Base-by-base conservation (phyloP, 2,329 filamentous ascomycete species). In the Diplodia intermedia region DNA sequence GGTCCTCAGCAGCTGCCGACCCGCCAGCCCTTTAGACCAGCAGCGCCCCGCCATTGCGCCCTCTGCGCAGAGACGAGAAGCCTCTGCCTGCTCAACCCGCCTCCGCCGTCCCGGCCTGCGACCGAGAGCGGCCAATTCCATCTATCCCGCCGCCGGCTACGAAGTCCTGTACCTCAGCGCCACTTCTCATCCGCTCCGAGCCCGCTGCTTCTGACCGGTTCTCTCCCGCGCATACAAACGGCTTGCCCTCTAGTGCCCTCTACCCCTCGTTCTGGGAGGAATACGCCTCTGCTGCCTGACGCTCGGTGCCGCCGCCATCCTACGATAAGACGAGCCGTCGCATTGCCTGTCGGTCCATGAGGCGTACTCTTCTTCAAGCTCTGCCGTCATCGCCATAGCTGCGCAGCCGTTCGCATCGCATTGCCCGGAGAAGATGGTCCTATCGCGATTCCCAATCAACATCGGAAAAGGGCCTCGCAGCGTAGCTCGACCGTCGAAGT, bases 61-160 rank as follows among this genome's bases (percentile, higher is more conserved):
- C 20, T 38, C 36, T 6, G 20, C 43, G 56, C 56, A 38, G 29
- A 15, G 15, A 20, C 57, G 5, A 26, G n/a, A 23, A 49, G 38
- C 40, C 57, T 20, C 26, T 18, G 23, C 31, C 15, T 61, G 14
- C 40, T 61, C n/a, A 38, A 38, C 52, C 52, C 63, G 38, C 52
- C 63, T 26, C 31, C 65, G 40, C 40, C 54, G 31, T 49, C 65
- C 62, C 52, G 33, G 36, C 15, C 49, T 15, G 38, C 36, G 63
- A 50, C 53, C 33, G 65, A 55, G 38, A n/a, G 40, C 53, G 23
- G 12, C 40, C 65, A 67, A 60, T 67, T 67, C 52, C 63, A 33
- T 23, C n/a, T 53, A 38, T 38, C 31, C 47, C 33, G 53, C 53
- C 53, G 31, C 23, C 61, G 53, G 43, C 61, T 33, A 36, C 47